Evolutionary conservation across 768 basidiomycete genomes (phyloP).

Genomic region (Tulasnella sp.): DNA sequence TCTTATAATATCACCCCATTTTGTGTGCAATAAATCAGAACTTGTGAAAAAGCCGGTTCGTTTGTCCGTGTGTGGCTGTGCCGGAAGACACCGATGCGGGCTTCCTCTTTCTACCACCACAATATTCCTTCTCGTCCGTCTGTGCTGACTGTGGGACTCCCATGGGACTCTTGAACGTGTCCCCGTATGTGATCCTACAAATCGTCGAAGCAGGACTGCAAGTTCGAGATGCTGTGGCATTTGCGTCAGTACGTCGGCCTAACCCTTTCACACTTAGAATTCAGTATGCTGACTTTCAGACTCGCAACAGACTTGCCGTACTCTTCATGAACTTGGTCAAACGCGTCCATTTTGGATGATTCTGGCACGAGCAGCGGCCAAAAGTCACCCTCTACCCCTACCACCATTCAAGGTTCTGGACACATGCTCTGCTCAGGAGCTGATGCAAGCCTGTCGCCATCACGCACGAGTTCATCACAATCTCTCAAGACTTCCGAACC

Average conservation of each 20-base stretch:
- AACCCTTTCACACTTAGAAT: background rate
- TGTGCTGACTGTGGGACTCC: background rate
- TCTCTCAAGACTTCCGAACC: constrained; percentile 16
- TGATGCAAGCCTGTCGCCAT: constrained; percentile 16
- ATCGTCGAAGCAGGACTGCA: constrained; percentile 18
- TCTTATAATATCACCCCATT: background rate
- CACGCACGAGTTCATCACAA: constrained; percentile 15
- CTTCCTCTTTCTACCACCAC: background rate
- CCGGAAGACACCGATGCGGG: background rate
- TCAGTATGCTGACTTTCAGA: background rate
- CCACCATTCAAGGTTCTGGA: constrained; percentile 26
- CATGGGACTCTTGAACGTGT: constrained; percentile 18
- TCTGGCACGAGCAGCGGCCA: constrained; percentile 14
- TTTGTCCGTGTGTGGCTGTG: constrained; percentile 15
- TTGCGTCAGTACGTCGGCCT: background rate
- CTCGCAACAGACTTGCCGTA: constrained; percentile 18
- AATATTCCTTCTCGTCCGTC: background rate
- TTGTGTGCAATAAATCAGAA: background rate
- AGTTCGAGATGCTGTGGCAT: constrained; percentile 27
- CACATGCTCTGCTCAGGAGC: background rate
- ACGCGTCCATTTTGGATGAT: constrained; percentile 28
- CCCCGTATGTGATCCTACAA: constrained; percentile 16
- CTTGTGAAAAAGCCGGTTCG: background rate
- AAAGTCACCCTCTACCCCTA: constrained; percentile 28
- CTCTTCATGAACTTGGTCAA: constrained; percentile 18